These are phyloP conservation scores for Akanthomyces uredinophilus DNA, from an alignment of 2,329 filamentous ascomycete genomes.

Conservation along the genomic window DNA sequence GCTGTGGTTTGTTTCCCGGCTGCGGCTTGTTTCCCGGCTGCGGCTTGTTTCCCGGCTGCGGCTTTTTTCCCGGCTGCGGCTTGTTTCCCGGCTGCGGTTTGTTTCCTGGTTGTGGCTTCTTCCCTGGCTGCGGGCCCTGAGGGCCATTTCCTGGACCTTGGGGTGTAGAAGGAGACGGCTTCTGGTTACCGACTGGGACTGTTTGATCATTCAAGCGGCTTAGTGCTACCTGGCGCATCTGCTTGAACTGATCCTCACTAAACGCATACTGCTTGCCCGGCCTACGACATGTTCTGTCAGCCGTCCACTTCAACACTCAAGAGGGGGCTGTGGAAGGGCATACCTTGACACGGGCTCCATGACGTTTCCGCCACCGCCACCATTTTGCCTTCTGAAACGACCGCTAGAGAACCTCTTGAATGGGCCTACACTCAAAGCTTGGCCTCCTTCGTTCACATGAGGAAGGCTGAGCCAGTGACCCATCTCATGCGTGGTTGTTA, in stretches of 20 bases:
- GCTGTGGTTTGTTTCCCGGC: no score
- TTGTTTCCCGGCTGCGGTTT: no score
- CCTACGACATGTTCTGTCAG: not conserved
- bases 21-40: no score
- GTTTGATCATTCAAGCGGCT: not conserved
- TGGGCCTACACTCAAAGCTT: not conserved
- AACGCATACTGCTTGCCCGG: not conserved
- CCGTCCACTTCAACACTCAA: not conserved
- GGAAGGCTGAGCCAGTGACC: not conserved
- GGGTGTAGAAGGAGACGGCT: not conserved
- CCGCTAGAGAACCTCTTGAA: not conserved
- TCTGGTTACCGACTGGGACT: not conserved
- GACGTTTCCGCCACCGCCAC: not conserved
- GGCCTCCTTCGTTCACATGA: not conserved
- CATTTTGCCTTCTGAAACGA: not conserved
- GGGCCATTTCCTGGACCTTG: not conserved
- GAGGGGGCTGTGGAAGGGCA: not conserved
- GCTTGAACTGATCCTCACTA: not conserved
- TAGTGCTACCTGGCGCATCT: not conserved
- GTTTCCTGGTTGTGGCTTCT: not conserved
- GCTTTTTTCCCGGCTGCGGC: no score
- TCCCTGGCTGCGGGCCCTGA: not conserved
- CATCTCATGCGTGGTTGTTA: not conserved
- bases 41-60: no score
- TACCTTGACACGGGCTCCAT: not conserved